Percentiles rank a stretch among this genome's conserved stretches.
phyloP scores from a whole-genome alignment of 2,329 filamentous ascomycete genomes.

The Cadophora sp. region DNA sequence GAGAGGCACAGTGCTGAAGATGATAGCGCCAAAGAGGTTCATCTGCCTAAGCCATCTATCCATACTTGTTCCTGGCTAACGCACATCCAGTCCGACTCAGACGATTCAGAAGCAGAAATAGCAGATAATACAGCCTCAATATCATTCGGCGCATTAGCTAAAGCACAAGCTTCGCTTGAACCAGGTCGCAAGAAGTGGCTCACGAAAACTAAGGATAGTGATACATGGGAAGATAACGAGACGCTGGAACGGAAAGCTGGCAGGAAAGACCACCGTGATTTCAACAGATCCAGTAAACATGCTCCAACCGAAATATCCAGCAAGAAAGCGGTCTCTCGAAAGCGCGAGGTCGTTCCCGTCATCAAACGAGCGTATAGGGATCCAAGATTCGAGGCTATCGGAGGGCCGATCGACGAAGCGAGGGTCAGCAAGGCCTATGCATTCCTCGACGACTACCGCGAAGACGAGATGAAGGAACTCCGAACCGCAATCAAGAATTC shows the following conservation, averaged over 20 bases:
- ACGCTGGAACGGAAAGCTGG: constrained; percentile 51
- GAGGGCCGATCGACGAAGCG: constrained; percentile 61
- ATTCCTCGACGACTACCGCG: constrained; percentile 87
- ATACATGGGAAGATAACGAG: constrained; percentile 48
- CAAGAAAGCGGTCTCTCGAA: constrained; percentile 83
- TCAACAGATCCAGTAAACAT: constrained; percentile 77
- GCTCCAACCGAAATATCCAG: constrained; percentile 84
- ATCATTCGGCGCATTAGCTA: constrained; percentile 89
- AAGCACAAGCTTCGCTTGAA: constrained; percentile 76
- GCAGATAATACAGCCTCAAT: constrained; percentile 59
- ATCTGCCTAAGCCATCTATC: neutral
- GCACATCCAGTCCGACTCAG: constrained; percentile 26
- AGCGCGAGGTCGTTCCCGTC: constrained; percentile 71
- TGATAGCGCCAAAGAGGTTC: constrained; percentile 32
- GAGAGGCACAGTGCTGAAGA: constrained; percentile 41
- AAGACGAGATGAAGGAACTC: constrained; percentile 80
- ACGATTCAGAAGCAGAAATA: constrained; percentile 34
- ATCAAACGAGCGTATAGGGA: constrained; percentile 73
- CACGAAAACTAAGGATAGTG: constrained; percentile 46
- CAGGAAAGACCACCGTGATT: constrained; percentile 49
- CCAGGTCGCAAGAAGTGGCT: constrained; percentile 42
- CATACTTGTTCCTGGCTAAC: neutral
- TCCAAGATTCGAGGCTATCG: constrained; percentile 82
- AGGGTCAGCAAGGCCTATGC: constrained; percentile 76
- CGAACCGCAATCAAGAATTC: constrained; percentile 69